Percentiles rank a stretch among this genome's conserved stretches.
Evolutionary conservation across 768 basidiomycete species (phyloP).

Genomic region (Leccinum disarticulatum): DNA sequence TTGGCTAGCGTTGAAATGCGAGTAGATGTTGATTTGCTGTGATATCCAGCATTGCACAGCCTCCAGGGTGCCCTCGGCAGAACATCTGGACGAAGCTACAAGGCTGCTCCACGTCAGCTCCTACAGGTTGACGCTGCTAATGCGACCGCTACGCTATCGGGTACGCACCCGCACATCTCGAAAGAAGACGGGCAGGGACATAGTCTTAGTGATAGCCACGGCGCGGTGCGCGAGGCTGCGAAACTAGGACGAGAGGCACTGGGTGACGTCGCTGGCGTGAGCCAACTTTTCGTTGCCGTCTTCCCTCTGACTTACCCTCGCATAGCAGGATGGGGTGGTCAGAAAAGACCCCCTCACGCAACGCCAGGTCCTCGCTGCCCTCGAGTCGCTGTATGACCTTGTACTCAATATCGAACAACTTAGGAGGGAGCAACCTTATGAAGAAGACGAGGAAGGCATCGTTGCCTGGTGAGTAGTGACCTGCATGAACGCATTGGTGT

Average conservation of each 20-base stretch:
- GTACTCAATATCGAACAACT: constrained; percentile 85
- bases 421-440: constrained; percentile 69
- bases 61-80: constrained; percentile 93
- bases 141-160: constrained; percentile 37
- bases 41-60: constrained; percentile 58
- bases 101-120: constrained; percentile 94
- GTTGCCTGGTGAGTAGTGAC: constrained; percentile 44
- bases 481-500: neutral
- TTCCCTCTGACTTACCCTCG: neutral
- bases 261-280: constrained; percentile 56
- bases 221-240: constrained; percentile 71
- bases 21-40: constrained; percentile 2
- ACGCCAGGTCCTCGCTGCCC: constrained; percentile 71
- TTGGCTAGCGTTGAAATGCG: neutral
- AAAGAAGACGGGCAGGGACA: constrained; percentile 46
- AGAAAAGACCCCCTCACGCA: constrained; percentile 73
- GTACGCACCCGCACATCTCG: constrained; percentile 48
- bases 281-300: constrained; percentile 2
- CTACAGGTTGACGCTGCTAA: constrained; percentile 76
- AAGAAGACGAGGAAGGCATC: constrained; percentile 45
- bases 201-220: constrained; percentile 40
- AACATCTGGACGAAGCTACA: constrained; percentile 90
- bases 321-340: constrained; percentile 61
- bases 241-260: constrained; percentile 74
- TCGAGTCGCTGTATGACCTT: constrained; percentile 85